Evolutionary conservation across 805 yeast species (phyloP), one percentile per base, ranked within the genome.

Genomic region (Wickerhamomyces canadensis): DNA sequence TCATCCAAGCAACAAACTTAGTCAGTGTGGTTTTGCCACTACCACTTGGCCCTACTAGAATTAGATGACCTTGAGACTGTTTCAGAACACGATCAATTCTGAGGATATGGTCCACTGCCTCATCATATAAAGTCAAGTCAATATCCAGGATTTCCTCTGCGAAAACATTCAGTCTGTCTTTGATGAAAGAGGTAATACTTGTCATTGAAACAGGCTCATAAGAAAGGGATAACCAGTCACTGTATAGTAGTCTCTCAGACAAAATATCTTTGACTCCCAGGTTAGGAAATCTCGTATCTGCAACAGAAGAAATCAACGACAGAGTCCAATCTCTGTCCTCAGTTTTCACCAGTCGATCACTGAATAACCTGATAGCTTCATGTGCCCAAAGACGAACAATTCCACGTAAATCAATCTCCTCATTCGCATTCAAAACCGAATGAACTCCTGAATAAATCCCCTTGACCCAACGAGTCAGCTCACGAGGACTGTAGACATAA

Each of bases 1-100:
- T 84, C 62, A 88, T 75, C 98, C 98, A 91, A 0, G 95, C 78
- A 5, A 85, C 96, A 68, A 91, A 91, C 43, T 78, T 74, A 0
- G 84, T 67, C 37, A 88, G 51, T 0, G 89, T 80, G 0, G 86
- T 72, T 55, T 84, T 85, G 1, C 97, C 97, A 47, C 88, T 76
- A 1, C 94, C 74, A 37, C 86, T 72, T 1, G 85, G 76, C 0
- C 97, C 98, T 16, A 85, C 82, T 27, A 91, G 55, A 45, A 91
- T 84, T 67, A 85, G 58, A 57, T 91, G 98, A 0, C 98, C 98
- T 51, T 89, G 97, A 0, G 81, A 79, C 51, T 87, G 95, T 36
- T 79, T 71, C 34, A 91, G 57, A 0, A 86, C 91, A 39, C 98
- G 63, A 50, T 89, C 96, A 33, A 89, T 76, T 41, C 95, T 61